phyloP scores from a whole-genome alignment of 352 stramenopile genomes.

The Phytopythium delawarense region DNA sequence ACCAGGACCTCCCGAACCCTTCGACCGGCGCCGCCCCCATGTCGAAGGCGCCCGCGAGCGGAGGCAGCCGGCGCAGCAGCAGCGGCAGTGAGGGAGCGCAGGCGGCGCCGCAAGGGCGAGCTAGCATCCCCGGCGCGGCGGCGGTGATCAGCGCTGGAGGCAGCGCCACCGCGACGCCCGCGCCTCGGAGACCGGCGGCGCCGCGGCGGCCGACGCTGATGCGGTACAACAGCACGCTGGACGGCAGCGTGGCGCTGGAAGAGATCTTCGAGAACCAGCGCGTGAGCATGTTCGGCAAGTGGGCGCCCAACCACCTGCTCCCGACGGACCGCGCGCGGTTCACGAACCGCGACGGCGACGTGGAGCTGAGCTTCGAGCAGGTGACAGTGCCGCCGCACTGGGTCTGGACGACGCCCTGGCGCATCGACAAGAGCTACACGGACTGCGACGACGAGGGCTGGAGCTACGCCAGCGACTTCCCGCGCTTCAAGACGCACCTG shows the following conservation, averaged over 20 bases:
- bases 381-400: conserved; percentile 67
- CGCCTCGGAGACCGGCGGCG: conserved; percentile 6
- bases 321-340: conserved; percentile 79
- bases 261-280: conserved; percentile 89
- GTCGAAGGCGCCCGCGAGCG: conserved; percentile 5
- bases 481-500: conserved; percentile 80
- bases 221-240: conserved; percentile 62
- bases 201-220: conserved; percentile 28
- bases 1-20: conserved; percentile 15
- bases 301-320: conserved; percentile 79
- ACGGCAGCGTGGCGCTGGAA: conserved; percentile 74
- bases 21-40: conserved; percentile 3
- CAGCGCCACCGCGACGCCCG: neutral
- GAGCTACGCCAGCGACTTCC: conserved; percentile 86
- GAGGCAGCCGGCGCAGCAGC: neutral
- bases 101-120: neutral
- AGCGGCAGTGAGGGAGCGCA: neutral
- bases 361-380: conserved; percentile 76
- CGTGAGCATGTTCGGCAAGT: conserved; percentile 86
- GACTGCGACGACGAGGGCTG: conserved; percentile 86
- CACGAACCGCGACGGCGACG: conserved; percentile 76
- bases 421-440: conserved; percentile 86
- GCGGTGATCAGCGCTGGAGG: neutral
- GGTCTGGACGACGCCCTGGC: conserved; percentile 84
- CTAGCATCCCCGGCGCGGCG: neutral